phyloP scores from a whole-genome alignment of 2,329 filamentous ascomycete species.

The Talaromyces albobiverticillius region DNA sequence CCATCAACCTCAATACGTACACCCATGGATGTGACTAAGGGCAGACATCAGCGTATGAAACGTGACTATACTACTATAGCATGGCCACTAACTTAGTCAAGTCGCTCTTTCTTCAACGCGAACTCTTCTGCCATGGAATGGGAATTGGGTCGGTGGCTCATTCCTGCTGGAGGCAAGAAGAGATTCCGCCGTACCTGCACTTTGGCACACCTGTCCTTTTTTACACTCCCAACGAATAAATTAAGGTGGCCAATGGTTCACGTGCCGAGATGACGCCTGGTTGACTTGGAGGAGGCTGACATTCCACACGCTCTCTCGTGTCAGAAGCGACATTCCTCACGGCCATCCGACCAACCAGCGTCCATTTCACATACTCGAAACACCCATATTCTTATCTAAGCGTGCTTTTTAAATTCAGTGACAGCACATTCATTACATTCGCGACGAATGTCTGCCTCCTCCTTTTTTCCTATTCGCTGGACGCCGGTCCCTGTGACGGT shows the following conservation, averaged over 20 bases:
- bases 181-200: background rate
- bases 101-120: background rate
- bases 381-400: slow-evolving; percentile 4
- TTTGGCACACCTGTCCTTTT: too few relatives aligned
- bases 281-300: slow-evolving; percentile 7
- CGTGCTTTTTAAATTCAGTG: slow-evolving; percentile 5
- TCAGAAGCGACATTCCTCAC: slow-evolving; percentile 13
- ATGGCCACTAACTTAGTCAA: too few relatives aligned
- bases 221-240: too few relatives aligned
- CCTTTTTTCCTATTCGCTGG: slow-evolving; percentile 11
- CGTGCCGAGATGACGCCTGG: background rate
- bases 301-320: slow-evolving; percentile 11
- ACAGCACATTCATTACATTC: background rate
- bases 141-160: background rate
- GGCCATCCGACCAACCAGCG: slow-evolving; percentile 9
- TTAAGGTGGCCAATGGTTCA: slow-evolving; percentile 1
- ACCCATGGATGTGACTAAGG: too few relatives aligned
- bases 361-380: background rate
- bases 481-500: slow-evolving; percentile 10
- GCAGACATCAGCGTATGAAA: too few relatives aligned
- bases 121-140: background rate
- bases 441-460: slow-evolving; percentile 13
- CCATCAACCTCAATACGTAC: too few relatives aligned
- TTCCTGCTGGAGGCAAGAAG: slow-evolving; percentile 12
- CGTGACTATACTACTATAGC: too few relatives aligned